Percentiles rank a stretch among this genome's conserved stretches.
Conservation (phyloP, 176 grass and related monocot genomes). For the Aegilops longissima region DNA sequence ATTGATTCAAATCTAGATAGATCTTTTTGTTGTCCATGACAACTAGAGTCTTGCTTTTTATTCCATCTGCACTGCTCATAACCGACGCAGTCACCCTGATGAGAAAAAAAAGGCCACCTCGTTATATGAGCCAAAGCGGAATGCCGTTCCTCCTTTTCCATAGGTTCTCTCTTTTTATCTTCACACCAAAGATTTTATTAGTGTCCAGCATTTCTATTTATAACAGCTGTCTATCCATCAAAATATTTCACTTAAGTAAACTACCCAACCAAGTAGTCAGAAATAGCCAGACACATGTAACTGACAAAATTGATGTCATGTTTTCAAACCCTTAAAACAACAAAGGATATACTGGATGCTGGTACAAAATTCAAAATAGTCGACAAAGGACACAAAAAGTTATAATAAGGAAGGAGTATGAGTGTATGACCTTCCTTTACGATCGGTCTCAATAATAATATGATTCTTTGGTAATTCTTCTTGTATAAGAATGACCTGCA, state of each 20-base stretch:
- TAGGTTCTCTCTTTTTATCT: neutral
- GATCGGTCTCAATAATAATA: slow-evolving; percentile 74
- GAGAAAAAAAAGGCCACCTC: neutral
- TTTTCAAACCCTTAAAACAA: neutral
- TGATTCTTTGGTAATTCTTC: slow-evolving; percentile 84
- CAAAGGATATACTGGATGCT: neutral
- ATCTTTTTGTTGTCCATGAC: slow-evolving; percentile 82
- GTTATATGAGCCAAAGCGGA: neutral
- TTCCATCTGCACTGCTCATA: slow-evolving; percentile 84
- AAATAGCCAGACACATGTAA: too few relatives aligned
- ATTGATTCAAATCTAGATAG: slow-evolving; percentile 84
- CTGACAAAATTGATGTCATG: neutral
- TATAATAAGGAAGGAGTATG: too few relatives aligned
- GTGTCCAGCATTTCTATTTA: neutral
- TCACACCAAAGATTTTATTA: neutral
- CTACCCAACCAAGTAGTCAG: too few relatives aligned
- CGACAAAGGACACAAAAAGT: neutral
- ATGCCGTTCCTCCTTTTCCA: slow-evolving; percentile 1
- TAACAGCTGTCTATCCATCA: neutral
- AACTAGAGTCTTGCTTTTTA: slow-evolving; percentile 81
- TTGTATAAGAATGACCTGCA: slow-evolving; percentile 89
- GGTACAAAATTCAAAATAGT: slow-evolving; percentile 7
- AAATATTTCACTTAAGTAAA: too few relatives aligned
- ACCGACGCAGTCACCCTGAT: slow-evolving; percentile 82
- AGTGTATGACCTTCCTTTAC: slow-evolving; percentile 58